phyloP scores from a whole-genome alignment of 352 stramenopile genomes.

The Plasmopara viticola region DNA sequence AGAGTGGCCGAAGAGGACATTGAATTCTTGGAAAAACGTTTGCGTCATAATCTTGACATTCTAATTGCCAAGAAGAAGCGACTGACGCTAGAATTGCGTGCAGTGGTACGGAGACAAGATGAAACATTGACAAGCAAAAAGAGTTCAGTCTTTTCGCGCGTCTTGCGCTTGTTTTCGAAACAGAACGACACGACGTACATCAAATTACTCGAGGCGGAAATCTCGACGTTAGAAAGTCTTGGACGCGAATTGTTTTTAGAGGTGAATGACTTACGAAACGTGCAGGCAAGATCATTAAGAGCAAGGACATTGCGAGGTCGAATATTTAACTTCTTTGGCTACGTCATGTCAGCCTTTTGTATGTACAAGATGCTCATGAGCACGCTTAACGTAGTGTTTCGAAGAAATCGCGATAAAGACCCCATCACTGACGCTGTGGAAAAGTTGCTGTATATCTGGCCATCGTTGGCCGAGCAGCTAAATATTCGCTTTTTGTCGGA shows the following conservation, averaged over 20 bases:
- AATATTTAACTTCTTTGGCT: conserved; percentile 78
- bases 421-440: conserved; percentile 76
- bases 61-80: conserved; percentile 81
- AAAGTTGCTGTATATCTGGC: conserved; percentile 79
- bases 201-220: conserved; percentile 58
- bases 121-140: conserved; percentile 10
- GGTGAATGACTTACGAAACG: conserved; percentile 74
- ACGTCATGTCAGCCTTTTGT: conserved; percentile 70
- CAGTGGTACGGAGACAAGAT: conserved; percentile 25
- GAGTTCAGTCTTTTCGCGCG: conserved; percentile 28
- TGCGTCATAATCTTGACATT: conserved; percentile 80
- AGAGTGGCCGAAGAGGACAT: conserved; percentile 74
- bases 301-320: conserved; percentile 40
- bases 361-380: conserved; percentile 87
- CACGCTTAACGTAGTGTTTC: conserved; percentile 76
- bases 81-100: conserved; percentile 41
- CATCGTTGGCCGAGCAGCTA: conserved; percentile 63
- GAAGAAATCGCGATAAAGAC: conserved; percentile 74
- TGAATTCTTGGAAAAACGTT: conserved; percentile 68
- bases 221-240: conserved; percentile 71
- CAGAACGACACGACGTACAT: conserved; percentile 44
- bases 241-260: conserved; percentile 76
- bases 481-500: conserved; percentile 79
- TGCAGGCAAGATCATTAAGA: conserved; percentile 46
- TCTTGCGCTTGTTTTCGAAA: conserved; percentile 27